These are phyloP conservation scores for Escallonia rubra DNA, from an alignment of 129 eudicot genomes.

Conservation along the genomic window DNA sequence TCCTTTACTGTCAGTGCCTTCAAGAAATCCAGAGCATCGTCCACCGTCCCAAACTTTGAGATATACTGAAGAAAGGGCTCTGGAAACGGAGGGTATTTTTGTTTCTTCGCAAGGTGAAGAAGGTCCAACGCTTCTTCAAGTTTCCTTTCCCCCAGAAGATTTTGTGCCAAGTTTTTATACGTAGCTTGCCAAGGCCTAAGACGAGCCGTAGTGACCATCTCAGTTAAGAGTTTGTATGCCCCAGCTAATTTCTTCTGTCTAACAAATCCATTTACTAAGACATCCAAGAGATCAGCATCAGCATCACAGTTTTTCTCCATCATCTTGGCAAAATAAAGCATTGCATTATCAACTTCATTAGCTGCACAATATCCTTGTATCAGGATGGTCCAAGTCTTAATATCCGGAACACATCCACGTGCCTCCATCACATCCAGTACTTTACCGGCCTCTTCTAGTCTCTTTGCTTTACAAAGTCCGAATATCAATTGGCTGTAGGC, in stretches of 20 bases:
- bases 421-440: conserved; percentile 69
- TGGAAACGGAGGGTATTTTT: conserved; percentile 61
- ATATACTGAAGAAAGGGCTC: conserved; percentile 54
- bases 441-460: conserved; percentile 62
- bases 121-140: conserved; percentile 79
- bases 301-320: conserved; percentile 54
- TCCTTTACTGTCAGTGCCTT: conserved; percentile 44
- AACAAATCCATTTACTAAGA: conserved; percentile 54
- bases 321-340: conserved; percentile 53
- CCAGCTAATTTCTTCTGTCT: conserved; percentile 32
- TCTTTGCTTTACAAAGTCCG: conserved; percentile 74
- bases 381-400: conserved; percentile 84
- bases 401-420: conserved; percentile 63
- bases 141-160: conserved; percentile 47
- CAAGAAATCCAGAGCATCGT: conserved; percentile 64
- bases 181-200: conserved; percentile 95
- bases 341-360: conserved; percentile 57
- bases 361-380: conserved; percentile 66
- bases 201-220: conserved; percentile 52
- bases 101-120: conserved; percentile 67
- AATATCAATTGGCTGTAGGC: conserved; percentile 82
- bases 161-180: conserved; percentile 60
- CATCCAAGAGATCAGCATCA: conserved; percentile 82
- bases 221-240: conserved; percentile 46
- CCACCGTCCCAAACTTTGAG: conserved; percentile 61